Conservation (phyloP, 352 stramenopile genomes). For the Aphanomyces euteiches region DNA sequence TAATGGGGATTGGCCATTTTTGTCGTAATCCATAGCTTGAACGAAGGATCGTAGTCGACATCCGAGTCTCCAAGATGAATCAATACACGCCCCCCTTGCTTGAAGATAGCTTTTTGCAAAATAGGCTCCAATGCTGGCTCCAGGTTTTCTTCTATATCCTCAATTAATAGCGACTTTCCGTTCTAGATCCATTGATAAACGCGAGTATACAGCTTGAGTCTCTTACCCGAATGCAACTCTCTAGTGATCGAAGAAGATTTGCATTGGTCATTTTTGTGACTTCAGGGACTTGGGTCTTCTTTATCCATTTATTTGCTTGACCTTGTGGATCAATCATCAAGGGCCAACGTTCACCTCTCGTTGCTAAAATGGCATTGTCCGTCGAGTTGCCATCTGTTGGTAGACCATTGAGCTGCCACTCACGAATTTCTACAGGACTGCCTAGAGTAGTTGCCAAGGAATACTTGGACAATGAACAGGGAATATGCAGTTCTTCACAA, state of each 20-base stretch:
- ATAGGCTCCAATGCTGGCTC: conserved; percentile 91
- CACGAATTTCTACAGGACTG: conserved; percentile 87
- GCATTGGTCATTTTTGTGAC: conserved; percentile 88
- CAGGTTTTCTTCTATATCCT: conserved; percentile 90
- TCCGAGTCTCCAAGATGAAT: conserved; percentile 90
- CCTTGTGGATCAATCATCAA: conserved; percentile 94
- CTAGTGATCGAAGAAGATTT: conserved; percentile 85
- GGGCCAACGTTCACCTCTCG: conserved; percentile 86
- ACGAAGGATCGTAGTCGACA: conserved; percentile 90
- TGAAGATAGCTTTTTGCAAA: conserved; percentile 91
- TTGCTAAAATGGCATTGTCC: conserved; percentile 91
- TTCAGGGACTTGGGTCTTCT: conserved; percentile 77
- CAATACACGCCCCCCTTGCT: conserved; percentile 81
- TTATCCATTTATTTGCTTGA: conserved; percentile 94
- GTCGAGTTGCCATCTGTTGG: conserved; percentile 90
- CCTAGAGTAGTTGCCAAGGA: conserved; percentile 76
- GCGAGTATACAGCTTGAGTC: neutral
- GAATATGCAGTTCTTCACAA: conserved; percentile 62
- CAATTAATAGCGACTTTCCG: conserved; percentile 86
- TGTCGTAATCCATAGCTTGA: conserved; percentile 91
- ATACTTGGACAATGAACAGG: conserved; percentile 60
- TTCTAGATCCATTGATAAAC: conserved; percentile 33
- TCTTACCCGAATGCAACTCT: conserved; percentile 85
- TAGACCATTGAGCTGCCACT: conserved; percentile 91
- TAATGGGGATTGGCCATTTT: conserved; percentile 94